Conservation (phyloP, 148 eudicot species). For the Chenopodium formosanum region DNA sequence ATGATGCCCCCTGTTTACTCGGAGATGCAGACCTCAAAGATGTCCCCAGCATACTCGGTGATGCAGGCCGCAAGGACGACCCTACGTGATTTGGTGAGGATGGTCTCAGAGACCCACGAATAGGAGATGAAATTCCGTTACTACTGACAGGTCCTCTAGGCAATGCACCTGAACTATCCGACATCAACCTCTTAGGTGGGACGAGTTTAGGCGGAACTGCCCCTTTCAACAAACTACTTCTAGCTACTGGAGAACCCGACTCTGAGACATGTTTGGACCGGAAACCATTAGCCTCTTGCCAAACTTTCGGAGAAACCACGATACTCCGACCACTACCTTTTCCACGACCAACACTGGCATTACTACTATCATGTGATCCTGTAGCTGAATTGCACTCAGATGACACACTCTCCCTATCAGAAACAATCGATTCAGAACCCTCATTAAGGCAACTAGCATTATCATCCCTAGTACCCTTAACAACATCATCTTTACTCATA, state of each 20-base stretch:
- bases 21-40: constrained; percentile 45
- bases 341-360: constrained; percentile 12
- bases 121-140: constrained; percentile 55
- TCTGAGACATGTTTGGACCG: constrained; percentile 37
- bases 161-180: constrained; percentile 38
- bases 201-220: constrained; percentile 29
- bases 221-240: constrained; percentile 26
- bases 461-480: constrained; percentile 1
- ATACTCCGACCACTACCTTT: constrained; percentile 47
- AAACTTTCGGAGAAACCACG: constrained; percentile 52
- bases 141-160: constrained; percentile 37
- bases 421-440: constrained; percentile 35
- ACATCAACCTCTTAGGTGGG: constrained; percentile 29
- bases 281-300: constrained; percentile 46
- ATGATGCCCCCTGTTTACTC: constrained; percentile 23
- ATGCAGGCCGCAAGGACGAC: not conserved
- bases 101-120: constrained; percentile 43
- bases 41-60: constrained; percentile 15
- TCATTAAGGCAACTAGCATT: not conserved
- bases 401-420: constrained; percentile 58
- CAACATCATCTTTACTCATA: constrained; percentile 24
- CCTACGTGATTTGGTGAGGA: constrained; percentile 37
- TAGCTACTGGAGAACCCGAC: constrained; percentile 47
- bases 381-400: constrained; percentile 37
- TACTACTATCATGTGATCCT: constrained; percentile 28